Base-by-base conservation (phyloP, 2,329 filamentous ascomycete species). In the Volutella citrinella region DNA sequence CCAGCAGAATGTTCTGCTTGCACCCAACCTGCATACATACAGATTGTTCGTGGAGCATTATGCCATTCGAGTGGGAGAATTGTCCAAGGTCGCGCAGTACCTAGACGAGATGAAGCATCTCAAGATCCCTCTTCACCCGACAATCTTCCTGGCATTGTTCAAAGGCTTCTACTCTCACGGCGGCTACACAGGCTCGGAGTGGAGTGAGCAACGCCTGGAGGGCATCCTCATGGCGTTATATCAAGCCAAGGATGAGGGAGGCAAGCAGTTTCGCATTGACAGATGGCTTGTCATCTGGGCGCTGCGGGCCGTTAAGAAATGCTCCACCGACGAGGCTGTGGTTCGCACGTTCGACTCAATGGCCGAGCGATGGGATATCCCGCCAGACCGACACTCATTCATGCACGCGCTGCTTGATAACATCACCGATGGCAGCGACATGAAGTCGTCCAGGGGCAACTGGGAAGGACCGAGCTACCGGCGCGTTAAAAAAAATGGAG, bases 151-250 rank as follows among this genome's bases (percentile, higher is more conserved):
- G 22, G 74, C 84, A 7, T 68, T 97, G 5, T 86, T 97, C 63
- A 83, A 87, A 50, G 89, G 86, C 1, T 98, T 97, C 55, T 71
- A 74, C 19, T 60, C 67, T 4, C 82, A 95, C 53, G 91, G 90
- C 10, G 80, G 79, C 17, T 55, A 68, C 16, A 68, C 44, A 2
- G 61, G 80, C 43, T 80, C 81, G 0, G 71, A 78, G 10, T 98
- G 93, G 91, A 87, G 78, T 18, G 66, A 69, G 19, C 62, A 74
- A 45, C 74, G 80, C n/a, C 73, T 97, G 4, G 72, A 82, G 26
- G 71, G 69, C 25, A 77, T 88, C 10, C 84, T 85, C 72, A 59
- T 69, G 8, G 76, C 83, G 1, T 79, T 89, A 43, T 64, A 84
- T 11, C 57, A 66, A 11, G 72, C 75, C 1, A 55, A 76, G 3